A percentile compares a stretch with the other conserved stretches of the same genome.
phyloP scores from a whole-genome alignment of 345 rosid genomes.

The Aquilaria sinensis region DNA sequence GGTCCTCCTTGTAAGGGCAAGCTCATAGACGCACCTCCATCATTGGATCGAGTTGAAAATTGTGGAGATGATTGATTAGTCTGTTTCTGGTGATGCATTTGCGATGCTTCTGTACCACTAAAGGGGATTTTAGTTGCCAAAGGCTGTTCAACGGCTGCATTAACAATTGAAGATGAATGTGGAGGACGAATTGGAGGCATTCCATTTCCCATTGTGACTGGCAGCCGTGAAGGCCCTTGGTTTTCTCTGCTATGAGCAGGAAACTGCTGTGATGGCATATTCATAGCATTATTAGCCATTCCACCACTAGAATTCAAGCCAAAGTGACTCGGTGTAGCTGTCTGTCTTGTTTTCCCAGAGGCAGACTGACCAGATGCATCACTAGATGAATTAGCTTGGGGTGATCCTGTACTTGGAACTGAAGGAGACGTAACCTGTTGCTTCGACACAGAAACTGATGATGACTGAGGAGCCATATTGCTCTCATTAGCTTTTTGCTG shows the following conservation, averaged over 20 bases:
- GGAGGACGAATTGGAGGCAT: slow-evolving; percentile 62
- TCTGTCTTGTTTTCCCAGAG: slow-evolving; percentile 57
- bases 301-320: slow-evolving; percentile 51
- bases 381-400: slow-evolving; percentile 67
- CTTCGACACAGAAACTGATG: slow-evolving; percentile 52
- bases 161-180: slow-evolving; percentile 48
- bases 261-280: slow-evolving; percentile 49
- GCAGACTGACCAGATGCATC: slow-evolving; percentile 81
- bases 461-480: slow-evolving; percentile 39
- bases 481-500: slow-evolving; percentile 72
- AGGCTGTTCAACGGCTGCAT: slow-evolving; percentile 48
- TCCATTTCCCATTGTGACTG: slow-evolving; percentile 54
- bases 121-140: slow-evolving; percentile 41
- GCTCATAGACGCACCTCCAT: slow-evolving; percentile 25
- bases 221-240: slow-evolving; percentile 51
- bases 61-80: slow-evolving; percentile 53
- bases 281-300: slow-evolving; percentile 32
- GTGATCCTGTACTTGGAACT: slow-evolving; percentile 63
- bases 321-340: slow-evolving; percentile 40
- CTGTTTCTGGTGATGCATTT: slow-evolving; percentile 64
- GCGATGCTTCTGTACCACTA: slow-evolving; percentile 46
- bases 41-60: slow-evolving; percentile 41
- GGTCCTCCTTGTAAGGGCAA: slow-evolving; percentile 44
- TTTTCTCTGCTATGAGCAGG: slow-evolving; percentile 60
- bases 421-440: slow-evolving; percentile 67